Base-by-base conservation (phyloP, 2,329 filamentous ascomycete genomes). In the Botrytis cinerea region DNA sequence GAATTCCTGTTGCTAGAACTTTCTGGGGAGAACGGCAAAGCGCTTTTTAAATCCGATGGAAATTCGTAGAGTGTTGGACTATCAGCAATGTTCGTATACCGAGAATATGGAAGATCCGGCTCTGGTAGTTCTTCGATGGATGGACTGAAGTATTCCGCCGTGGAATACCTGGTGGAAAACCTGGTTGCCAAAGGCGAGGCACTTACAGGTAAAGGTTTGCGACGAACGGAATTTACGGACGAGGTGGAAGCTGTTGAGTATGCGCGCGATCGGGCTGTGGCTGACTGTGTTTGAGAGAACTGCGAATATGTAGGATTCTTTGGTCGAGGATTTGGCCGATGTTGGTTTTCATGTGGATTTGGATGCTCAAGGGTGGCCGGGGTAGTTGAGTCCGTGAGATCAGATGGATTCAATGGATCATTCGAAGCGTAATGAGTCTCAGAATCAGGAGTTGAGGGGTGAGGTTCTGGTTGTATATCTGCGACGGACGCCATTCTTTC, bases 51-150 rank as follows among this genome's bases (percentile, higher is more conserved):
- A 54, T 59, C 76, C 7, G 76, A 74, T 70, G 86, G 85, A 78
- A 88, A 89, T 78, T 89, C 87, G 85, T 90, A 90, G 67, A 90
- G 82, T 46, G 87, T 90, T 75, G 88, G 88, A 79, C 88, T 90
- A 80, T 90, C 88, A 6, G 38, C 71, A 72, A 89, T 80, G 22
- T 87, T 87, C 77, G 82, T 86, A 46, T 86, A 85, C 75, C 88
- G 84, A n/a, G 84, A 84, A 79, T 87, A 88, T 68, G 87, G 82
- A n/a, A 87, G 86, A 75, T 83, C 83, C 51, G 84, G 83, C 75
- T 84, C 83, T 60, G 84, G 83, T 35, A 87, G 82, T 74, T 85
- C 71, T 57, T 72, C 83, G 70, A 82, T 80, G 67, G 78, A 82
- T 54, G 82, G 81, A 77, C 78, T 74, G 48, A 80, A 75, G 51